phyloP scores from a whole-genome alignment of 2,329 filamentous ascomycete species.

The Ascochyta rabiei region DNA sequence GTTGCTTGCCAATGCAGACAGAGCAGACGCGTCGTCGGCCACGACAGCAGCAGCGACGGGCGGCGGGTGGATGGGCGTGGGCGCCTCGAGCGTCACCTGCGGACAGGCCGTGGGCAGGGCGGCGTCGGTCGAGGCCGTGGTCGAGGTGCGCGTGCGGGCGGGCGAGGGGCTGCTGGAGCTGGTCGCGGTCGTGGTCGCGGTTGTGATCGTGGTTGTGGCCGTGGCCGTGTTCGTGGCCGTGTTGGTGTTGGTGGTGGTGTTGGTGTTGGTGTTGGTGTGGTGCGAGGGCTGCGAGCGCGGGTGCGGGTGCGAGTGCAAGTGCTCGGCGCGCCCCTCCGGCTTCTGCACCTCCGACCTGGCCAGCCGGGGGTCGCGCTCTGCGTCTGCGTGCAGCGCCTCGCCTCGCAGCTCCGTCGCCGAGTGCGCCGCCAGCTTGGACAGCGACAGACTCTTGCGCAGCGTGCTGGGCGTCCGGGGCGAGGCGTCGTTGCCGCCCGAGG shows the following conservation, averaged over 20 bases:
- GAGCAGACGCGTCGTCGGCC: conserved; percentile 17
- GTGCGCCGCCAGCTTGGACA: conserved; percentile 40
- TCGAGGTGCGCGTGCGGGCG: conserved; percentile 15
- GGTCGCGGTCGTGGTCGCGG: conserved; percentile 17
- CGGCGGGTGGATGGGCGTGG: conserved; percentile 40
- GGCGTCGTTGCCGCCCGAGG: conserved; percentile 34
- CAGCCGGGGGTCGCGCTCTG: conserved; percentile 27
- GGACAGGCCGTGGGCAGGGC: conserved; percentile 1
- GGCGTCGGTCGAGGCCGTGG: conserved; percentile 7
- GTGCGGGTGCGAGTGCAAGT: conserved; percentile 4
- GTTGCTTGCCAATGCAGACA: conserved; percentile 15
- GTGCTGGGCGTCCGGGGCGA: conserved; percentile 18
- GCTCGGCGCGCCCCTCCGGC: conserved; percentile 23
- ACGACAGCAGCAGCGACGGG: conserved; percentile 5
- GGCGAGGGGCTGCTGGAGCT: conserved; percentile 11
- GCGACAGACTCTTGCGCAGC: conserved; percentile 38
- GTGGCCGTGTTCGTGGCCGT: conserved; percentile 14
- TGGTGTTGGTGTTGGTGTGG: conserved; percentile 24
- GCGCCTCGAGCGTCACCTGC: conserved; percentile 40
- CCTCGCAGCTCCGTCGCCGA: conserved; percentile 13
- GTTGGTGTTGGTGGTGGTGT: conserved; percentile 13
- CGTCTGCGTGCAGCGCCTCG: neutral
- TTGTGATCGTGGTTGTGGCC: conserved; percentile 12
- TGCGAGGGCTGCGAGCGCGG: conserved; percentile 20
- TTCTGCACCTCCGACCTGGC: conserved; percentile 33